Evolutionary conservation across 441 rosid species (phyloP).

Genomic region (Brassica hybrid): DNA sequence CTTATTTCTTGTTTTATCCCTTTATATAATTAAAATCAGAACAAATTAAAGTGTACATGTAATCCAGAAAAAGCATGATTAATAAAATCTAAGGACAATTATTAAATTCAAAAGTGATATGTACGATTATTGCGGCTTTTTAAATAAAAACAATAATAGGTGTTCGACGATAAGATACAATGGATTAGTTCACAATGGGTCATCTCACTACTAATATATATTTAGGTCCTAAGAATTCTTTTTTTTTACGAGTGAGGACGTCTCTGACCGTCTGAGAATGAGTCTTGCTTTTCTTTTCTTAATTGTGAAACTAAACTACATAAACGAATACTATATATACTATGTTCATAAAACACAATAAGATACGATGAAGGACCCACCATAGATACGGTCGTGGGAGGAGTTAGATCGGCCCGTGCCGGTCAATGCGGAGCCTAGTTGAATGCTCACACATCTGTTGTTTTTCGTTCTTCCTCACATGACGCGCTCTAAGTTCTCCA

Average conservation of each 20-base stretch:
- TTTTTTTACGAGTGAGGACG: background rate
- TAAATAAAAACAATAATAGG: slow-evolving; percentile 7
- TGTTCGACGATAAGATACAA: slow-evolving; percentile 26
- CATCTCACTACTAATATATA: slow-evolving; percentile 19
- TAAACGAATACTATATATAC: background rate
- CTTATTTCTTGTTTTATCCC: slow-evolving; percentile 13
- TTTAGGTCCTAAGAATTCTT: slow-evolving; percentile 15
- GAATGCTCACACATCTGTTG: slow-evolving; percentile 16
- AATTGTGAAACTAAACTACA: background rate
- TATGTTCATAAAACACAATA: slow-evolving; percentile 25
- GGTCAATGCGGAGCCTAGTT: slow-evolving; percentile 72
- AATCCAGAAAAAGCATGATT: slow-evolving; percentile 14
- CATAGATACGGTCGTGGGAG: slow-evolving; percentile 69
- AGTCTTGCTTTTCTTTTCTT: slow-evolving; percentile 18
- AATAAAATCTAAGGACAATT: background rate
- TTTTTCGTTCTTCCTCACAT: slow-evolving; percentile 6
- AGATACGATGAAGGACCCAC: slow-evolving; percentile 50
- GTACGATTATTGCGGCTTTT: slow-evolving; percentile 24
- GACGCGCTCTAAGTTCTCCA: slow-evolving; percentile 10
- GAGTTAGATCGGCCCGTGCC: slow-evolving; percentile 52
- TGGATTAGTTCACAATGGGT: slow-evolving; percentile 31
- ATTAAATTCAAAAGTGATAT: slow-evolving; percentile 15
- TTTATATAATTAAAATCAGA: background rate
- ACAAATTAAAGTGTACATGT: slow-evolving; percentile 1
- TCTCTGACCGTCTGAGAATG: slow-evolving; percentile 21